Base-by-base conservation (phyloP, 805 yeast species). In the Candida ortonii region DNA sequence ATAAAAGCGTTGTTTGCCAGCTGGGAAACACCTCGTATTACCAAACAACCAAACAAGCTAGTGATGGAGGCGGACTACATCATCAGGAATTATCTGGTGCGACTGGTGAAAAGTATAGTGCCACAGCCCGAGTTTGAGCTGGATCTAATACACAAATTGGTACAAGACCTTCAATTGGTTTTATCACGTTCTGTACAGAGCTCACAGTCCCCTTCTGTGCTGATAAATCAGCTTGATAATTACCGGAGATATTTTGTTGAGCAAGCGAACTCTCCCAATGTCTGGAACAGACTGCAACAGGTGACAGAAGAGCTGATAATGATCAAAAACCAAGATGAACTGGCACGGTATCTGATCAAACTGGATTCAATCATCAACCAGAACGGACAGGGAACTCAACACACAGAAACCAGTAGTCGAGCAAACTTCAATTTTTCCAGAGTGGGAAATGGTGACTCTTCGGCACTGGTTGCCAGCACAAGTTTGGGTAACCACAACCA, bases 51-150 rank as follows among this genome's bases (percentile, higher is more conserved):
- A 10, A 20, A 12, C n/a, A n/a, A 13, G 11, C 15, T 25, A 16
- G 20, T 24, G 30, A 34, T 42, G 41, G 51, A 48, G 33, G 43
- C 52, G n/a, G 55, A 52, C 16, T 46, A 39, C 25, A 41, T 52
- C 8, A 42, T 44, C 12, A 22, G 40, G 15, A 47, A 44, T 24
- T 49, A 52, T 30, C 36, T 50, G 28, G 32, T 40, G 31, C 38
- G 55, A 24, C 38, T 49, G 21, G 19, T 48, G 17, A 45, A 44
- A 25, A 38, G 33, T 23, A 31, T 38, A 6, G 39, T 42, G 4
- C 43, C 47, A 2, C 37, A 37, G 18, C 30, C 26, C n/a, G 41
- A 39, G 10, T 34, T 40, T 18, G 46, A 41, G n/a, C 17, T 26
- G 12, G 44, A 48, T 6, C 22, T 41, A 16, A 24, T 39, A 5